Percentiles rank a stretch among this genome's conserved stretches.
These are phyloP conservation scores for Panicum hallii DNA, from an alignment of 202 grass and related monocot species.

Conservation along the genomic window DNA sequence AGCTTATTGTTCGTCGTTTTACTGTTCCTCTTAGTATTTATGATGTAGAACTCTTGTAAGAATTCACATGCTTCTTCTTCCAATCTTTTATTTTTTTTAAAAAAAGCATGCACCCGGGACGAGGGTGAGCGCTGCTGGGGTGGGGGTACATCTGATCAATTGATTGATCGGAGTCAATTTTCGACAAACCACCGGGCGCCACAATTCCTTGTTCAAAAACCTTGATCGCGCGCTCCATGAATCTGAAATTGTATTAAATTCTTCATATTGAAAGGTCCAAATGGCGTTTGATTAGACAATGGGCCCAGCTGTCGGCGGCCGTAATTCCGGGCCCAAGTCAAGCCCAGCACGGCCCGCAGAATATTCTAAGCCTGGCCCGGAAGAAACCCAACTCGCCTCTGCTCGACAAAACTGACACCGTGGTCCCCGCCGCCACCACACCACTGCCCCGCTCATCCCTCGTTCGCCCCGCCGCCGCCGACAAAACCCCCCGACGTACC, in stretches of 20 bases:
- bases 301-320: no score
- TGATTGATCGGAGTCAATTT: not conserved
- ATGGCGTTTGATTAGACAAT: not conserved
- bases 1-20: no score
- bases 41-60: no score
- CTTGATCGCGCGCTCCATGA: not conserved
- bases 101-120: no score
- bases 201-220: not conserved
- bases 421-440: not conserved
- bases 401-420: not conserved
- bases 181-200: no score
- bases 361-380: not conserved
- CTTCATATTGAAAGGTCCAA: not conserved
- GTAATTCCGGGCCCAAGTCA: no score
- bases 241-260: not conserved
- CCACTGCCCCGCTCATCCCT: not conserved
- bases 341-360: no score
- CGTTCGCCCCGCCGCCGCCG: not conserved
- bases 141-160: not conserved
- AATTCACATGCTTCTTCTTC: no score
- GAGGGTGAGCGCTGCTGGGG: no score
- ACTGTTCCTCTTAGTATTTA: no score
- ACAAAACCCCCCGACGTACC: not conserved
- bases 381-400: not conserved
- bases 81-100: no score